Conservation (phyloP, 345 rosid genomes). For the Psidium friedrichsthalianum region DNA sequence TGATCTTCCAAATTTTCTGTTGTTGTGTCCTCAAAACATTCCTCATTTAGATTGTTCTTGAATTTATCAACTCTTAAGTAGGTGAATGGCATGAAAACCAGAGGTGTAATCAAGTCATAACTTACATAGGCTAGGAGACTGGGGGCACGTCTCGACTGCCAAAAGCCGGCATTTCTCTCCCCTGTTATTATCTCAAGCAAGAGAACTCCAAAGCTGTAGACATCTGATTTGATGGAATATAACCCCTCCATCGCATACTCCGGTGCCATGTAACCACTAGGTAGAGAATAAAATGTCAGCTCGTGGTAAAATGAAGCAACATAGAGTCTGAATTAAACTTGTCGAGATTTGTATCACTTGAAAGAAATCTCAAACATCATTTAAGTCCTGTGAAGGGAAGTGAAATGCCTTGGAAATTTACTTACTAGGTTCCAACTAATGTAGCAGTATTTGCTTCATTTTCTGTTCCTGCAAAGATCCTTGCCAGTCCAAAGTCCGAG, state of each 20-base stretch:
- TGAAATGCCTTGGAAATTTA: background rate
- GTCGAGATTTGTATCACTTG: background rate
- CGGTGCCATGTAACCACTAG: conserved; percentile 40
- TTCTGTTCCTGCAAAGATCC: background rate
- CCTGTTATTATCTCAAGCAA: conserved; percentile 30
- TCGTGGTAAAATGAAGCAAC: background rate
- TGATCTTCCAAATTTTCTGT: background rate
- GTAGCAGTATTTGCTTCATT: background rate
- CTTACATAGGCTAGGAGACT: conserved; percentile 15
- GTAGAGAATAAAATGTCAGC: background rate
- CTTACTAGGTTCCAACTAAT: background rate
- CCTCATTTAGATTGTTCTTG: background rate
- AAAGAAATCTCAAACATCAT: background rate
- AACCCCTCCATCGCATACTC: conserved; percentile 30
- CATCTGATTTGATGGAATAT: conserved; percentile 30
- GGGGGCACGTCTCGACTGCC: conserved; percentile 1
- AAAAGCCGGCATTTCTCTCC: conserved; percentile 11
- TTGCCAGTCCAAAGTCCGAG: background rate
- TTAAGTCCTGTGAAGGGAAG: background rate
- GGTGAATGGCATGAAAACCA: background rate
- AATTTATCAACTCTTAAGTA: background rate
- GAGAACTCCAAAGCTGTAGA: conserved; percentile 34
- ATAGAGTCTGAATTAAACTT: background rate
- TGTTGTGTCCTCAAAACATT: background rate
- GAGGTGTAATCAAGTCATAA: background rate